Conservation (phyloP, 768 basidiomycete species). For the Pholiota molesta region DNA sequence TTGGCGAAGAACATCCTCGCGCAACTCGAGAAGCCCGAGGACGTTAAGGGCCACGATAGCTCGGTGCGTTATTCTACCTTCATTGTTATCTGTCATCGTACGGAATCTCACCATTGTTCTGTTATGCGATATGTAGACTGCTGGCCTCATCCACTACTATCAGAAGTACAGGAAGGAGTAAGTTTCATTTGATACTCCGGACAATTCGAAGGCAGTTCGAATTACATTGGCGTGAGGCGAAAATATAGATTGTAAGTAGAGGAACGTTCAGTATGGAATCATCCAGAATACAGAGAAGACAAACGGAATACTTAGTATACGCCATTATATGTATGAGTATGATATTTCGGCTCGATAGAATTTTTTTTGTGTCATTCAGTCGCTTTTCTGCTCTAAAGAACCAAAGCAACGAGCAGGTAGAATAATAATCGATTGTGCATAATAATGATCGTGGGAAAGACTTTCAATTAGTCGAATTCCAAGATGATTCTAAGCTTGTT, state of each 20-base stretch:
- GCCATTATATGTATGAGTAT: neutral
- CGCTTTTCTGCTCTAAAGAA: no score
- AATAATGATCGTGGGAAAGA: no score
- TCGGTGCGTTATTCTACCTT: slow-evolving; percentile 48
- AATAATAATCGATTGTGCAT: no score
- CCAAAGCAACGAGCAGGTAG: no score
- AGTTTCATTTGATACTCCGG: slow-evolving; percentile 1
- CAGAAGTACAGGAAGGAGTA: slow-evolving; percentile 84
- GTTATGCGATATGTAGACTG: slow-evolving; percentile 57
- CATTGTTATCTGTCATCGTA: neutral
- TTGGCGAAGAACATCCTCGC: slow-evolving; percentile 95
- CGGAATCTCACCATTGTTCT: slow-evolving; percentile 30
- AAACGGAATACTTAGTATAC: neutral
- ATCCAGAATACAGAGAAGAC: neutral
- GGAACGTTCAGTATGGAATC: neutral
- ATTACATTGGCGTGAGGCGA: neutral
- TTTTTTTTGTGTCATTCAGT: no score
- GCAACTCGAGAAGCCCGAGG: slow-evolving; percentile 78
- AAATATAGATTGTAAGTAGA: neutral
- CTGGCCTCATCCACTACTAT: slow-evolving; percentile 96
- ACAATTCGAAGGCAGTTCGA: neutral
- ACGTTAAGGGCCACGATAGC: slow-evolving; percentile 88
- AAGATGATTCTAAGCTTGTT: no score
- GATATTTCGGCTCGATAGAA: neutral
- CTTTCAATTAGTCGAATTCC: no score